A percentile compares a stretch with the other conserved stretches of the same genome.
phyloP scores from a whole-genome alignment of 345 rosid species.

The Linum tenue region DNA sequence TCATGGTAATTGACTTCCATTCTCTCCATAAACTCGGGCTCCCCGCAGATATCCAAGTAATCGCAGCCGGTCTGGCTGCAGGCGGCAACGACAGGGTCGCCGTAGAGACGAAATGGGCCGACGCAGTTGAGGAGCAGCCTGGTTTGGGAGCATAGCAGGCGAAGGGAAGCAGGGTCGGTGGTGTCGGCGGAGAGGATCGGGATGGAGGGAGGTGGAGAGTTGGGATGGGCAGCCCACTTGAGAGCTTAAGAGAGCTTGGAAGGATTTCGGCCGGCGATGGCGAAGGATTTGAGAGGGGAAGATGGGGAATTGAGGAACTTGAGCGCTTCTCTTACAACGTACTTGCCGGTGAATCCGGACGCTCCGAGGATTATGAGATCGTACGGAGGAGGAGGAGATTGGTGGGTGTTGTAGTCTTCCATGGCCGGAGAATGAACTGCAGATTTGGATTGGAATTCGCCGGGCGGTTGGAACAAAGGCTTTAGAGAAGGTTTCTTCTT shows the following conservation, averaged over 20 bases:
- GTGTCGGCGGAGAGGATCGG: constrained; percentile 64
- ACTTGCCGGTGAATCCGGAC: constrained; percentile 71
- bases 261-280: constrained; percentile 74
- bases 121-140: constrained; percentile 76
- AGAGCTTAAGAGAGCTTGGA: constrained; percentile 47
- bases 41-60: constrained; percentile 90
- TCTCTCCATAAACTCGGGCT: constrained; percentile 88
- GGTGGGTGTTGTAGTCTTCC: background rate
- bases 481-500: too few relatives aligned
- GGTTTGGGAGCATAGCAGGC: constrained; percentile 52
- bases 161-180: constrained; percentile 61
- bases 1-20: constrained; percentile 64
- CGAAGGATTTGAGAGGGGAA: constrained; percentile 60
- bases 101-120: constrained; percentile 72
- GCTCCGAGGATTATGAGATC: constrained; percentile 68
- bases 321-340: constrained; percentile 65
- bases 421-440: background rate
- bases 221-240: constrained; percentile 65
- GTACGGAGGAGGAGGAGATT: constrained; percentile 17
- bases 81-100: constrained; percentile 77
- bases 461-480: too few relatives aligned
- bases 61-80: constrained; percentile 80
- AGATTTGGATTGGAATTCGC: background rate
- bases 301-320: constrained; percentile 34
- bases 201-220: constrained; percentile 37